Evolutionary conservation across 2,329 filamentous ascomycete genomes (phyloP), one percentile per base, ranked within the genome.

Genomic region (Neonectria magnoliae): DNA sequence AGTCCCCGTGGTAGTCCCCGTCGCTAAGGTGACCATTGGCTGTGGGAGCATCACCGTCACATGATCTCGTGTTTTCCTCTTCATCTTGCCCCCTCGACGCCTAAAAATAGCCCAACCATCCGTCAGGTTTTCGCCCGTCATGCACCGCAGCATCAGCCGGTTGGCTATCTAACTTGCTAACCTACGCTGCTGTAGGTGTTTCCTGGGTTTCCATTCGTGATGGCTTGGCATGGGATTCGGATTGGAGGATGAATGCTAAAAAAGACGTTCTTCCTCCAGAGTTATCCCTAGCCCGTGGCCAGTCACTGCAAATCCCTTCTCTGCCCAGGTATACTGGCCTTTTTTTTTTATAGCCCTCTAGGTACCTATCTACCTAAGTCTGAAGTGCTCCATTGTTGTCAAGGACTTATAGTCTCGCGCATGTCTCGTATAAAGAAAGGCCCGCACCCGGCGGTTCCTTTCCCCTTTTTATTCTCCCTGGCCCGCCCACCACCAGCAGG

Each of bases 11-110:
- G 27, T 33, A 33, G 48, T 51, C 27, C 31, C 48, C 33, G 61
- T 64, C 61, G 61, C 61, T 52, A 56, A 64, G 57, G 60, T 60
- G 47, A 57, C 51, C 38, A 42, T 59, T 51, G 25, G 54, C 47
- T 45, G 60, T 48, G 60, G 59, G 54, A 56, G 44, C n/a, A 25
- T 14, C 14, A 22, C 10, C 47, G 18, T 69, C 74, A 76, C 74
- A 66, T 76, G 74, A 75, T 69, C 74, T 76, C 74, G 74, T 76
- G 74, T 76, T 71, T 64, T 48, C n/a, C 5, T 47, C 25, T 16
- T 59, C 10, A n/a, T 38, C 22, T 20, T 54, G 47, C 11, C 33
- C 33, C 33, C 5, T 36, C 8, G 36, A 25, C 9, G 14, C 14
- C 72, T 74, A 74, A 73, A 73, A 73, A 73, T 73, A 73, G 56